These are phyloP conservation scores for Nakaseomyces bracarensis DNA, from an alignment of 1,139 yeast species.

Conservation along the genomic window DNA sequence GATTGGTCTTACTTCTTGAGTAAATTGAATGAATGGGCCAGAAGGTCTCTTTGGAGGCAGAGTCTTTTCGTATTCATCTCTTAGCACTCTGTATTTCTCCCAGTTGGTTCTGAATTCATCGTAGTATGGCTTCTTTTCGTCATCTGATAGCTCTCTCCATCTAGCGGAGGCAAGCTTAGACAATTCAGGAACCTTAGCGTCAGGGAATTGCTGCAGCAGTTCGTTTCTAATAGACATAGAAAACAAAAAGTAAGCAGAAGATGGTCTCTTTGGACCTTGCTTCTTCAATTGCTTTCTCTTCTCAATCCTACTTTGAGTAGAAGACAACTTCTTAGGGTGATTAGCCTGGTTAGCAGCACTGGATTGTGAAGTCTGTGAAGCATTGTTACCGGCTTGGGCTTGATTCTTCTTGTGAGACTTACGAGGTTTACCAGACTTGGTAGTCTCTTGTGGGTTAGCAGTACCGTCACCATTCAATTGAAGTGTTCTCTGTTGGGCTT, in stretches of 20 bases:
- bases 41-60: constrained; percentile 34
- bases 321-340: constrained; percentile 27
- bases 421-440: constrained; percentile 4
- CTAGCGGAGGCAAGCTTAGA: constrained; percentile 32
- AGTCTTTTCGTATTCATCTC: constrained; percentile 31
- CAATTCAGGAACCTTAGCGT: constrained; percentile 32
- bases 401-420: constrained; percentile 5
- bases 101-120: constrained; percentile 31
- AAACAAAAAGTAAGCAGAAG: constrained; percentile 33
- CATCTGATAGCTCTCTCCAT: constrained; percentile 31
- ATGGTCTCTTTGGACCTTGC: constrained; percentile 34
- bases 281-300: constrained; percentile 31
- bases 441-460: constrained; percentile 4
- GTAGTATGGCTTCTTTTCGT: constrained; percentile 31
- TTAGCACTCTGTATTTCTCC: constrained; percentile 31
- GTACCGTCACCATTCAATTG: constrained; percentile 7
- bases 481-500: constrained; percentile 6
- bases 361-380: constrained; percentile 4
- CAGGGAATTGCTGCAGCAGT: constrained; percentile 29
- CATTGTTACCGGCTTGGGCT: constrained; percentile 8
- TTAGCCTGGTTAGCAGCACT: constrained; percentile 10
- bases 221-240: constrained; percentile 31
- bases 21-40: constrained; percentile 32
- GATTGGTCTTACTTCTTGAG: constrained; percentile 30
- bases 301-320: constrained; percentile 32